Evolutionary conservation across 2,329 filamentous ascomycete genomes (phyloP), one percentile per base, ranked within the genome.

Genomic region (Stromatinia cepivora): DNA sequence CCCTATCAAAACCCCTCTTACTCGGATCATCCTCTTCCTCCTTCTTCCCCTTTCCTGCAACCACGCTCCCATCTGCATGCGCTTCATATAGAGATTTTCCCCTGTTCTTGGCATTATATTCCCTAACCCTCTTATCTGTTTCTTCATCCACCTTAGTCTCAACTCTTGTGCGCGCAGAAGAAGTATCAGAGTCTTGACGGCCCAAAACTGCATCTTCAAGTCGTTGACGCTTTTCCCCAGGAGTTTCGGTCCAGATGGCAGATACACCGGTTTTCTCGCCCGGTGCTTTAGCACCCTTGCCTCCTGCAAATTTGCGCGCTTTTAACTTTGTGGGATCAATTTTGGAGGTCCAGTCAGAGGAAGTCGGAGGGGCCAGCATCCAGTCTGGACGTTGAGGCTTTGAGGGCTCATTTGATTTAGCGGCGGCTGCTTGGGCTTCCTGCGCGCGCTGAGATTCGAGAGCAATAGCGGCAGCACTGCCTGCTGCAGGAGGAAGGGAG

Each of bases 1-100:
- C 92, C 72, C 89, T 86, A 81, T 97, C 93, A 80, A 98, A 98
- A 0, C 88, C 90, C 71, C 94, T 85, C 80, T 91, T 90, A 79
- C 93, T 97, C 0, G 95, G 94, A 78, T 98, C 94, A 80, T 97
- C 94, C 31, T 95, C 92, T 72, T 92, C 88, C 9, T 74, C 67
- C 68, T 69, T 67, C 10, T 70, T 70, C 22, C 70, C 73, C 39
- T 64, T 73, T 59, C 72, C 71, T 79, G 66, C 67, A 11, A 42
- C 57, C 70, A 71, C 62, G 45, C 71, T 77, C 79, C 81, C 75
- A 72, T 88, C 86, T 70, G 71, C 53, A 62, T 73, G 77, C 79
- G 81, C 76, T 73, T 88, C 86, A 72, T 87, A 86, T 57, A 90
- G 80, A 71, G 85, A 89, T 77, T 81, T 84, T 4, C 85, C 85